Evolutionary conservation across 352 stramenopile species (phyloP), one percentile per base, ranked within the genome.

Genomic region (Thalassiosira hispida): DNA sequence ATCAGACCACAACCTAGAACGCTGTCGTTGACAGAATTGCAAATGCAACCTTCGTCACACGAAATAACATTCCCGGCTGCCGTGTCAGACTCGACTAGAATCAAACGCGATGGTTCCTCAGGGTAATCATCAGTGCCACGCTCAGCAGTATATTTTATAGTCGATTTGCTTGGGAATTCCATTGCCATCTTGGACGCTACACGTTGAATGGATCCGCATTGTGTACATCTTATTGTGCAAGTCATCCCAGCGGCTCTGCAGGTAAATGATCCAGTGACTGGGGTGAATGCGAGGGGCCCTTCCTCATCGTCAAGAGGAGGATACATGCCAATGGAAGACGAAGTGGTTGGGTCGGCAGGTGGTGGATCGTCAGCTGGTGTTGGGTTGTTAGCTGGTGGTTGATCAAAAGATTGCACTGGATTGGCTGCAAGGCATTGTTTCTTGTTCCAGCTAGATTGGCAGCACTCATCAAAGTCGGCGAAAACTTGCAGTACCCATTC

Each of bases 241-340:
- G 57, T 55, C n/a, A 77, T 55, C 16, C 68, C 68, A 22, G 35
- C n/a, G 29, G 2, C 40, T 22, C 20, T 55, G 44, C 68, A 77
- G 7, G 68, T 62, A 33, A 69, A 70, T 12, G 46, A 68, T 40
- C 68, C 68, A 27, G 68, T 77, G n/a, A 77, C 68, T 29, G 68
- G 68, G 56, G 68, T 55, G 33, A 70, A 77, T 38, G 14, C 29
- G 3, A 70, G 35, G 22, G 16, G 20, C 22, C 5, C 22, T n/a
- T 56, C 46, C 27, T 67, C 22, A 47, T 6, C 22, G 16, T 27
- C n/a, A 55, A 29, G 25, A 47, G 25, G 2, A 16, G 18, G n/a
- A n/a, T n/a, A n/a, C n/a, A n/a, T n/a, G n/a, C n/a, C n/a, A 38
- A 38, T 38, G 31, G 31, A 8, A 38, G 31, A 38, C 3, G 8